Percentiles rank a stretch among this genome's conserved stretches.
Conservation (phyloP, 2,329 filamentous ascomycete species). For the Aureobasidium sp. region DNA sequence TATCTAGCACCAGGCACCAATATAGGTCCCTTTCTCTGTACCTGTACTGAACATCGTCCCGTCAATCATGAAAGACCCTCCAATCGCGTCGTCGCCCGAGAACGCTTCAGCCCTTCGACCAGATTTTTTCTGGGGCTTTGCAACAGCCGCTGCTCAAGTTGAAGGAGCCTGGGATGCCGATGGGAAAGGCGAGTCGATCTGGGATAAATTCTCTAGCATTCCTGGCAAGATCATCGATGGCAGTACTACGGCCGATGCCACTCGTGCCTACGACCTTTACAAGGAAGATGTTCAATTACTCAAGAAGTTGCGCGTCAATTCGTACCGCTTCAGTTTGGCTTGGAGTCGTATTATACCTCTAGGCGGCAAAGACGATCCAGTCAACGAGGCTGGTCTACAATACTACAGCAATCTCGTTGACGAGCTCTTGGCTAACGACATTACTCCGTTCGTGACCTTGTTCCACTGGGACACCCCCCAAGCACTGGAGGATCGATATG, state of each 20-base stretch:
- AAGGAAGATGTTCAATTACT: constrained; percentile 37
- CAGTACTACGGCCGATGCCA: constrained; percentile 39
- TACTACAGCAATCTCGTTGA: constrained; percentile 76
- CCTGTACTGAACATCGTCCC: background rate
- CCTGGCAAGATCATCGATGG: constrained; percentile 28
- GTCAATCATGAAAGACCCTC: background rate
- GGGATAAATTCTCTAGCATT: constrained; percentile 29
- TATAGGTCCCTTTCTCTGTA: too few relatives aligned
- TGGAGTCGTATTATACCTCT: constrained; percentile 79
- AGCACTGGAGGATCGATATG: constrained; percentile 35
- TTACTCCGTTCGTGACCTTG: constrained; percentile 73
- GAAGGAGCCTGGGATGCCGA: constrained; percentile 40
- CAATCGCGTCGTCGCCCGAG: constrained; percentile 7
- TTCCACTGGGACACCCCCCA: constrained; percentile 60
- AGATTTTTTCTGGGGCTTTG: constrained; percentile 38
- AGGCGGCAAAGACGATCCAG: constrained; percentile 66
- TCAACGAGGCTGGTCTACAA: constrained; percentile 71
- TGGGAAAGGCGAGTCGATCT: constrained; percentile 34
- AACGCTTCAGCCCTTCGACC: constrained; percentile 23
- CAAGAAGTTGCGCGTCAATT: constrained; percentile 22
- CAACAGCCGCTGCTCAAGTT: constrained; percentile 39
- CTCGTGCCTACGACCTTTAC: constrained; percentile 43
- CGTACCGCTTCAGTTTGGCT: constrained; percentile 76
- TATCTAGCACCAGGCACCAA: too few relatives aligned
- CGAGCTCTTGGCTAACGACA: constrained; percentile 67